These are phyloP conservation scores for Trichoderma harzianum DNA, from an alignment of 2,329 filamentous ascomycete species.

Conservation along the genomic window DNA sequence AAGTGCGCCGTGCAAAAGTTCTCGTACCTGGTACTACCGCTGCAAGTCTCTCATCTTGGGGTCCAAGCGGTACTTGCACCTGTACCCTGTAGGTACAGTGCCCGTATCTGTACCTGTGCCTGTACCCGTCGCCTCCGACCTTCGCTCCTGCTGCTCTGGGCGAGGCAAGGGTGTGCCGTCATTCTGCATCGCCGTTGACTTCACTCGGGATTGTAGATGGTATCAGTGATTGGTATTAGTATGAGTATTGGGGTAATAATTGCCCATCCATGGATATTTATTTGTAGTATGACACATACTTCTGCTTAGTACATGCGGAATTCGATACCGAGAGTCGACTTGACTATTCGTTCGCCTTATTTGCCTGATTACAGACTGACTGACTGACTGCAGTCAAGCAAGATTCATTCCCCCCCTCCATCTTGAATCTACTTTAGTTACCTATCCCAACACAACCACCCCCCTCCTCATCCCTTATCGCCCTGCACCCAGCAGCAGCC, in stretches of 20 bases:
- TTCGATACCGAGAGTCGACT: neutral
- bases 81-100: neutral
- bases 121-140: neutral
- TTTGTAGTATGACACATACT: neutral
- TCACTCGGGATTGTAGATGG: neutral
- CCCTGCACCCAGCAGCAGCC: neutral
- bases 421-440: neutral
- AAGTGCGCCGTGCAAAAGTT: neutral
- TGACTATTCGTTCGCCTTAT: neutral
- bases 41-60: neutral
- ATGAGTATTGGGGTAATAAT: neutral
- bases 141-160: constrained; percentile 13
- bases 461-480: constrained; percentile 12
- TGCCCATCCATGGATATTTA: neutral
- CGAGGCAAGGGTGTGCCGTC: neutral
- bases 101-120: neutral
- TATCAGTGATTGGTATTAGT: neutral
- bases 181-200: neutral
- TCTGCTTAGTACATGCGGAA: neutral
- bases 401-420: constrained; percentile 5
- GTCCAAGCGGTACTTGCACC: neutral
- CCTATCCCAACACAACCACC: neutral
- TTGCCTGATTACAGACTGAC: neutral
- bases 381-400: neutral
- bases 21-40: neutral